Evolutionary conservation across 441 rosid genomes (phyloP), one percentile per base, ranked within the genome.

Genomic region (Mallotus repandus): DNA sequence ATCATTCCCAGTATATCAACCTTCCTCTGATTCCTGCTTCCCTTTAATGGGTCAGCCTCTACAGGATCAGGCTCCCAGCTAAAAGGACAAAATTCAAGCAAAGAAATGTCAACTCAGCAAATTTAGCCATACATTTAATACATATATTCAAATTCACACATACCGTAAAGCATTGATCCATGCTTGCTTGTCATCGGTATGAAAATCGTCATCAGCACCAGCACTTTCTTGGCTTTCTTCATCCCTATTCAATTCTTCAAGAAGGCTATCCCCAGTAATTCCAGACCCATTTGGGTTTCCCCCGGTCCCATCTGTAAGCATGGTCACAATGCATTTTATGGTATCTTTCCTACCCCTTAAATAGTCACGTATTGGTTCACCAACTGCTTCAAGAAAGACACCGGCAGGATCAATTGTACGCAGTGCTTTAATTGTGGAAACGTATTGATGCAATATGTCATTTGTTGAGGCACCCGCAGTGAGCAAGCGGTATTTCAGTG

Each of bases 401-500:
- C 97, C 98, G 75, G 97, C 87, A 60, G 97, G 97, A 76, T 96
- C 97, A 79, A 96, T 89, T 50, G 97, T 93, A 73, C 98, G 86
- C 75, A 96, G 88, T 74, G 98, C 99, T 85, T 89, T 96, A 71
- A 96, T 93, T 45, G 99, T 96, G 60, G 97, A 96, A 74, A 96
- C 96, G 71, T 96, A 96, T 74, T 96, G 99, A 82, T 91, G 98
- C 82, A 96, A 76, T 85, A 96, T 96, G 84, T 96, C 99, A 93
- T 91, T 96, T 70, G 99, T 93, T 73, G 99, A 96, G 80, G 97
- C 99, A 43, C 99, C 98, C 9, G 98, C 99, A 75, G 99, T 93
- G 49, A 96, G 98, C 81, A 96, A 80, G 65, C 98, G 94, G 71
- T 85, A 90, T 79, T 83, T 91, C 65, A 96, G 82, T 49, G 99